Conservation (phyloP, 306 rosid genomes). For the Senna tora region DNA sequence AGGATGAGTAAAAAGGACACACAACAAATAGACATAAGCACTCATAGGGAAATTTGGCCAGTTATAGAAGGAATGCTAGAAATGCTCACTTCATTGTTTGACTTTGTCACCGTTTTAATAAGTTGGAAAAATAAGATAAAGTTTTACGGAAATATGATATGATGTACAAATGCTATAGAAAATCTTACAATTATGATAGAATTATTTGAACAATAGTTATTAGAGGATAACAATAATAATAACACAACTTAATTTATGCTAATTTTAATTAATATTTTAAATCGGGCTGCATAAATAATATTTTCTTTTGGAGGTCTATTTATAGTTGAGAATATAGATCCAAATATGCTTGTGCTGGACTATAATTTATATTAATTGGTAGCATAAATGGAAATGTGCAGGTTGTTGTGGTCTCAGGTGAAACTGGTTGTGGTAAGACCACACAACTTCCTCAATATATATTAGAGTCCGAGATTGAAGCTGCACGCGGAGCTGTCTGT, state of each 20-base stretch:
- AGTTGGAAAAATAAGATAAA: slow-evolving; percentile 1
- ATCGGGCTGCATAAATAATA: slow-evolving; percentile 25
- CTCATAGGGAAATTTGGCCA: neutral
- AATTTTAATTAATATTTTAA: slow-evolving; percentile 25
- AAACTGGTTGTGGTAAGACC: slow-evolving; percentile 99
- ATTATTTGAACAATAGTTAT: neutral
- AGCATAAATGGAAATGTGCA: slow-evolving; percentile 45
- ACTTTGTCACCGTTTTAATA: neutral
- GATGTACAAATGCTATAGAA: slow-evolving; percentile 2
- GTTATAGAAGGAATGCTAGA: slow-evolving; percentile 2
- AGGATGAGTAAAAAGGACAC: neutral
- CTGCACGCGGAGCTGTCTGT: slow-evolving; percentile 77
- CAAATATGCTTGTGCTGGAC: slow-evolving; percentile 35
- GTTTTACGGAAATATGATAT: neutral
- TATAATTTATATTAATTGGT: slow-evolving; percentile 35
- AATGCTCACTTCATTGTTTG: slow-evolving; percentile 8
- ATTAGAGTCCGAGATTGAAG: slow-evolving; percentile 88
- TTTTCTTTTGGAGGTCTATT: slow-evolving; percentile 33
- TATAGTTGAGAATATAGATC: slow-evolving; percentile 29
- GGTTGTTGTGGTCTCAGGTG: slow-evolving; percentile 88
- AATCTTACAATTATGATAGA: slow-evolving; percentile 9
- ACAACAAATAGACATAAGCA: slow-evolving; percentile 19
- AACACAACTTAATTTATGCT: neutral
- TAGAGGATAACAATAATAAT: slow-evolving; percentile 26
- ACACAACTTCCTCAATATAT: slow-evolving; percentile 98